Evolutionary conservation across 169 alveolate species (phyloP), one percentile per base, ranked within the genome.

Genomic region (Cryptosporidium sp.): DNA sequence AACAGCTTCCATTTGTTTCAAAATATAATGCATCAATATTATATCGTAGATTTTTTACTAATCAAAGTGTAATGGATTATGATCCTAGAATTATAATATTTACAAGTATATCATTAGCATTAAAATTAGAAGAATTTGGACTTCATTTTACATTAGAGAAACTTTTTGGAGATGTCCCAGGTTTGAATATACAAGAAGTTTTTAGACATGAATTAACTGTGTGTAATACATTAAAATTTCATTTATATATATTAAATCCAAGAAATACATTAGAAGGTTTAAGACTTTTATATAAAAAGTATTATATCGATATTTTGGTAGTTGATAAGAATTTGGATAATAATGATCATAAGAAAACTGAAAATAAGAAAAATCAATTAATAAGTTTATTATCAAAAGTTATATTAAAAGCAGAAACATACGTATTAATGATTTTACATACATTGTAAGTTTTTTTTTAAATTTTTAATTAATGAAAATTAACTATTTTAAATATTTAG

Each of bases 71-170:
- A 42, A 87, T 92, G 87, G 92, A 69, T 21, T 92, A 92, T 80
- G 94, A 92, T 73, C 94, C 94, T 23, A 89, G 94, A 73, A 92
- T 92, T 33, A 87, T 92, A 72, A 92, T 92, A 56, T 92, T 92
- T 52, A 92, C 94, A 26, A 85, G 94, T 60, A 86, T 92, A 21
- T 85, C 92, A 18, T 84, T 92, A 70, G 94, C 94, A 9, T 69
- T 92, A 75, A 92, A 92, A 37, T 62, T 92, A 44, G 94, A 92
- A 84, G 94, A 92, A 60, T 92, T 75, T 75, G 94, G 94, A 0
- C 89, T 80, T 65, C 89, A 80, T 51, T 80, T 80, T 65, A 80
- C 89, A 14, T 31, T 80, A 33, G 89, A 80, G 21, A 60, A 80
- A n/a, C 68, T 80, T 12, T 80, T 80, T 61, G 89, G 89, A n/a